A percentile compares a stretch with the other conserved stretches of the same genome.
phyloP scores from a whole-genome alignment of 2,329 filamentous ascomycete genomes.

The Xylaria sp. region DNA sequence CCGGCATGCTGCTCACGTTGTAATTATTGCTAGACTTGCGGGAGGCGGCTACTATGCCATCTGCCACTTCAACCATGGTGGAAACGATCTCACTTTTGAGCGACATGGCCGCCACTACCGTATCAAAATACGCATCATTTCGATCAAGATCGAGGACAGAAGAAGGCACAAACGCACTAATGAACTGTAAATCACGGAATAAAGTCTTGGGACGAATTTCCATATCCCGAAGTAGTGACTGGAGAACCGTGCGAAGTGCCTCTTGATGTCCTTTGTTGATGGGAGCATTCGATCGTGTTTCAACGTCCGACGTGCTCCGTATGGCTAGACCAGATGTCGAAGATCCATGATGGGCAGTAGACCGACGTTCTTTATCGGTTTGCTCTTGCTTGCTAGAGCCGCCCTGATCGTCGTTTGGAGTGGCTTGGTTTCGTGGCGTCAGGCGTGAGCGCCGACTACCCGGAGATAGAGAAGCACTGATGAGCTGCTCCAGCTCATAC shows the following conservation, averaged over 20 bases:
- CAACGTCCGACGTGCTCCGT: conserved; percentile 57
- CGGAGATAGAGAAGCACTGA: conserved; percentile 76
- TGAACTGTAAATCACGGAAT: conserved; percentile 83
- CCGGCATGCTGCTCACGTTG: conserved; percentile 44
- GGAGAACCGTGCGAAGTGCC: conserved; percentile 74
- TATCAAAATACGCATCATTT: conserved; percentile 88
- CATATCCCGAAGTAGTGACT: conserved; percentile 73
- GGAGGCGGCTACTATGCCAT: conserved; percentile 73
- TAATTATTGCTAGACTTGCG: conserved; percentile 56
- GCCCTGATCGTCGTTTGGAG: conserved; percentile 49
- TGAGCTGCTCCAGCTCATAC: conserved; percentile 83
- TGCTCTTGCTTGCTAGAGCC: conserved; percentile 64
- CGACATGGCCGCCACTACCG: conserved; percentile 85
- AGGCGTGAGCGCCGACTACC: conserved; percentile 56
- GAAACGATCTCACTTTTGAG: conserved; percentile 89
- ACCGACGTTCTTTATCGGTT: conserved; percentile 74
- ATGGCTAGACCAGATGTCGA: conserved; percentile 50
- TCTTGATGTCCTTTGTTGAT: conserved; percentile 60
- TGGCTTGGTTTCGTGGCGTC: conserved; percentile 53
- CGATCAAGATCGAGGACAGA: conserved; percentile 69
- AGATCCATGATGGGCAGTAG: conserved; percentile 60
- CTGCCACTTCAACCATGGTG: conserved; percentile 81
- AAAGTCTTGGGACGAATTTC: conserved; percentile 80
- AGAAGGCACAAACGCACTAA: conserved; percentile 72
- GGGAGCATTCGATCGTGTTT: conserved; percentile 60